Evolutionary conservation across 257 asterid species (phyloP).

Genomic region (Solanum habrochaites): DNA sequence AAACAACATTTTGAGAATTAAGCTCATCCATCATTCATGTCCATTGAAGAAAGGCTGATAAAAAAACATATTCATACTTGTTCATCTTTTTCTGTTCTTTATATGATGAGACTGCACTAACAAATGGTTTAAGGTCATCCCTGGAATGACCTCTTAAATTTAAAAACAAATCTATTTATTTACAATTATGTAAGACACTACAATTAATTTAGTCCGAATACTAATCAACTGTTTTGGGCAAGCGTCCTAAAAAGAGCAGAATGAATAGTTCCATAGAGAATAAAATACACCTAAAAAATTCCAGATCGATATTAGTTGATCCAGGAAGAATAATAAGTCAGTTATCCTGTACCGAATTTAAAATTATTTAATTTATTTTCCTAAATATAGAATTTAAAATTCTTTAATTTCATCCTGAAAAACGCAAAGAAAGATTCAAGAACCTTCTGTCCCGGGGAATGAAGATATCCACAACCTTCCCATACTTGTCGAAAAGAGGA

Average conservation of each 20-base stretch:
- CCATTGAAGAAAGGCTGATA: neutral
- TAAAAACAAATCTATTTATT: no score
- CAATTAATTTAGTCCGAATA: neutral
- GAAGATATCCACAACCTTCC: constrained; percentile 76
- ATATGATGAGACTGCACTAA: neutral
- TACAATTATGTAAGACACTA: neutral
- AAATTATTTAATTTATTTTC: neutral
- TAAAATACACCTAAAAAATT: neutral
- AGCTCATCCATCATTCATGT: neutral
- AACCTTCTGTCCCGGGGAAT: constrained; percentile 85
- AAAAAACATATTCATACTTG: neutral
- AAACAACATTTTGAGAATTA: neutral
- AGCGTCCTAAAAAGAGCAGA: neutral
- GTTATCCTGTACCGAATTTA: neutral
- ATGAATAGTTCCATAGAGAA: neutral
- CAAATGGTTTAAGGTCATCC: neutral
- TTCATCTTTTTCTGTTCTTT: neutral
- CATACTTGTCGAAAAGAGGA: constrained; percentile 74
- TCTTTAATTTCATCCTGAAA: neutral
- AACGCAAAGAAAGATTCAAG: neutral
- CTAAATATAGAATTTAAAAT: neutral
- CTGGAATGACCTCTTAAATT: neutral
- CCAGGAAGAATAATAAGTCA: neutral
- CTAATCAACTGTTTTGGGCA: neutral
- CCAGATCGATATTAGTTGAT: neutral